A percentile compares a stretch with the other conserved stretches of the same genome.
Evolutionary conservation across 306 rosid genomes (phyloP).

Genomic region (Spatholobus suberectus): DNA sequence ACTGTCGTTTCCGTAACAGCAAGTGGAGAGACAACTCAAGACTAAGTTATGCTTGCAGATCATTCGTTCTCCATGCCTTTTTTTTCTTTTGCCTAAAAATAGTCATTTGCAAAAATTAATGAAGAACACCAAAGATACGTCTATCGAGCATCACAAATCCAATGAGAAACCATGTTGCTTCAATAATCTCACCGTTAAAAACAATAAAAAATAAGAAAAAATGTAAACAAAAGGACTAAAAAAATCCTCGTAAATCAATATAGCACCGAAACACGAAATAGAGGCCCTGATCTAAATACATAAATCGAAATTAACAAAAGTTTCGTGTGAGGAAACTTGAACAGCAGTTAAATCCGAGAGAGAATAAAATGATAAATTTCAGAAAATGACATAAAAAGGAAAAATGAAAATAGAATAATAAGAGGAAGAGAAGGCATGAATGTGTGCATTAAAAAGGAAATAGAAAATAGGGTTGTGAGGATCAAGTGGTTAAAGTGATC

Average conservation of each 20-base stretch:
- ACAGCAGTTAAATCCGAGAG: background rate
- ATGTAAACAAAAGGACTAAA: background rate
- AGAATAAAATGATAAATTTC: too few species aligned
- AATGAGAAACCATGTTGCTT: background rate
- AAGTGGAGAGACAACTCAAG: too few species aligned
- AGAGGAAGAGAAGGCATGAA: too few species aligned
- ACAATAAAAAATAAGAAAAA: background rate
- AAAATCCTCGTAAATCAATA: slow-evolving; percentile 2
- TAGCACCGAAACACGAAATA: background rate
- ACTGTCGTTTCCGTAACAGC: too few species aligned
- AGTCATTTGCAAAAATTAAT: background rate
- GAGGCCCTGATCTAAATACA: slow-evolving; percentile 43
- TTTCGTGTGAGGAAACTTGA: background rate
- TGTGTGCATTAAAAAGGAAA: too few species aligned
- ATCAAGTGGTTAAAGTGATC: too few species aligned
- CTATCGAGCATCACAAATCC: slow-evolving; percentile 3
- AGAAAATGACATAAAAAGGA: too few species aligned
- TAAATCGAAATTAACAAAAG: slow-evolving; percentile 8
- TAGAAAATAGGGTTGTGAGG: too few species aligned
- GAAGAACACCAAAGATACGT: slow-evolving; percentile 39
- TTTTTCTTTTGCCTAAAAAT: background rate
- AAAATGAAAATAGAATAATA: too few species aligned
- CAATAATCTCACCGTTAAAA: background rate
- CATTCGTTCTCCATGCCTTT: too few species aligned
- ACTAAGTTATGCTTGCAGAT: too few species aligned